A percentile compares a stretch with the other conserved stretches of the same genome.
These are phyloP conservation scores for Curvularia sp. DNA, from an alignment of 2,329 filamentous ascomycete species.

Conservation along the genomic window DNA sequence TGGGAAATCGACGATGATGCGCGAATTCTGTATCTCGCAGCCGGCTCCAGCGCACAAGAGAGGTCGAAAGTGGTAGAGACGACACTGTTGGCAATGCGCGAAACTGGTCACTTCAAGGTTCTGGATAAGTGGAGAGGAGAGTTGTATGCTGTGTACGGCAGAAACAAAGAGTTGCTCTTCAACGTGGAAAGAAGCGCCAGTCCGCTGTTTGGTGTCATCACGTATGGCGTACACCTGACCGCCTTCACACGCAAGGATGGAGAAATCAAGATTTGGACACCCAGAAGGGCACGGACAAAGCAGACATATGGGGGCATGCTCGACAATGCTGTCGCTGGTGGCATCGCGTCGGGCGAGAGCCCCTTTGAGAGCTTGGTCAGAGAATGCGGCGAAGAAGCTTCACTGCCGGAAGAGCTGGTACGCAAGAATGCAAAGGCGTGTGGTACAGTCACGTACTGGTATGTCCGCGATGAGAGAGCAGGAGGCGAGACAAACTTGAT, in stretches of 20 bases:
- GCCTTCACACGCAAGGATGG: constrained; percentile 47
- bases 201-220: constrained; percentile 55
- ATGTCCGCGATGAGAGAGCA: constrained; percentile 76
- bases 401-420: constrained; percentile 74
- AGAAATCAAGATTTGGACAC: constrained; percentile 82
- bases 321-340: constrained; percentile 92
- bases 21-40: constrained; percentile 70
- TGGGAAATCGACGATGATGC: constrained; percentile 67
- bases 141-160: constrained; percentile 53
- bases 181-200: constrained; percentile 54
- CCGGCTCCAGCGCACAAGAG: constrained; percentile 64
- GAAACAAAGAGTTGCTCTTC: constrained; percentile 51
- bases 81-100: constrained; percentile 72
- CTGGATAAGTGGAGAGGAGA: constrained; percentile 61
- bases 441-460: constrained; percentile 84
- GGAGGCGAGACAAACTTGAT: constrained; percentile 83
- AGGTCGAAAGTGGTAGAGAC: constrained; percentile 65
- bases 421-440: constrained; percentile 64
- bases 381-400: constrained; percentile 89
- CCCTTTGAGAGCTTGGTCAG: constrained; percentile 83
- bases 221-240: constrained; percentile 54
- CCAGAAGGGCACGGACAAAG: constrained; percentile 77
- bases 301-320: constrained; percentile 90
- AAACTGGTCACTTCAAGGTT: constrained; percentile 74
- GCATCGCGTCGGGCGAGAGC: constrained; percentile 79